A percentile compares a stretch with the other conserved stretches of the same genome.
Conservation (phyloP, 768 basidiomycete species). For the Termitomyces sp. region DNA sequence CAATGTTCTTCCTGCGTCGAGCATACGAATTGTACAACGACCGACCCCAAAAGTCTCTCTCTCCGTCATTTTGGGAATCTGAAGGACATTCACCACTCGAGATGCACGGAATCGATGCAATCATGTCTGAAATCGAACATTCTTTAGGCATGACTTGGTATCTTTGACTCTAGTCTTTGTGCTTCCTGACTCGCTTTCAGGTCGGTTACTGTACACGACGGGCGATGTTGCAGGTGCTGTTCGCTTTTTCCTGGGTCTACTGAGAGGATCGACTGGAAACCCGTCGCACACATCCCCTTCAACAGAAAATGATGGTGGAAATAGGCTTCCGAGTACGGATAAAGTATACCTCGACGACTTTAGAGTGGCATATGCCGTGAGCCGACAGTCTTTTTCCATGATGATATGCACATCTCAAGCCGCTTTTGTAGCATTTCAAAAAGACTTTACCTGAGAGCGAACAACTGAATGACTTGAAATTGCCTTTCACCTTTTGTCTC, state of each 20-base stretch:
- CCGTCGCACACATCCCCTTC: conserved; percentile 5
- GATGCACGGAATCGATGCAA: conserved; percentile 48
- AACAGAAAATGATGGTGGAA: conserved; percentile 14
- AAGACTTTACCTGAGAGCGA: conserved; percentile 45
- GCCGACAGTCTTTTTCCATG: conserved; percentile 11
- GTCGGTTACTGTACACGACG: conserved; percentile 85
- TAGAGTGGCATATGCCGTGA: conserved; percentile 75
- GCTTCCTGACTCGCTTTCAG: conserved; percentile 28
- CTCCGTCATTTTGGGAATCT: conserved; percentile 78
- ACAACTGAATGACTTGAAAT: conserved; percentile 37
- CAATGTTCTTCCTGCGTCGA: conserved; percentile 73
- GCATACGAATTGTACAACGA: conserved; percentile 59
- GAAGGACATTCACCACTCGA: conserved; percentile 42
- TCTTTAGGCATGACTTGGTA: conserved; percentile 52
- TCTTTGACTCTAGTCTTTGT: background rate
- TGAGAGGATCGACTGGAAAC: conserved; percentile 34
- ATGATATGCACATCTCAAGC: background rate
- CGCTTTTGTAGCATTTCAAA: conserved; percentile 59
- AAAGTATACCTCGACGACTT: conserved; percentile 86
- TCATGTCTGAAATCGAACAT: conserved; percentile 72
- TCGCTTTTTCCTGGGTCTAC: conserved; percentile 66
- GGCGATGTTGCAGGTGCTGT: conserved; percentile 79
- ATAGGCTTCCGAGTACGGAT: conserved; percentile 37
- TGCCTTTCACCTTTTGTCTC: conserved; percentile 67
- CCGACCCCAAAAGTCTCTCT: conserved; percentile 51